These are phyloP conservation scores for Fusarium domesticum DNA, from an alignment of 2,329 filamentous ascomycete species.

Conservation along the genomic window DNA sequence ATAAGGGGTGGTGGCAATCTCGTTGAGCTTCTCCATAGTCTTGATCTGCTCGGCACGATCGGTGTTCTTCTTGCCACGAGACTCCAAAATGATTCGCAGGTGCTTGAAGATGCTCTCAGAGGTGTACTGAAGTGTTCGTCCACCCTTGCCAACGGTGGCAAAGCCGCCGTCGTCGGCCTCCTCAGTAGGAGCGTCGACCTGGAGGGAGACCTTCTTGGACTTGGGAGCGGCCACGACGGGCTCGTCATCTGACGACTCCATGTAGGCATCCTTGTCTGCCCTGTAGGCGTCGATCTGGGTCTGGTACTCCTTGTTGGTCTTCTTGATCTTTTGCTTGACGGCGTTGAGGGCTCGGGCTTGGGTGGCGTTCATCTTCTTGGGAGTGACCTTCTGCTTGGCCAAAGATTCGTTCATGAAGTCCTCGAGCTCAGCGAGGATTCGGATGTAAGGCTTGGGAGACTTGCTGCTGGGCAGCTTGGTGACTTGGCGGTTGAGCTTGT, in stretches of 20 bases:
- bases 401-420: slow-evolving; percentile 91
- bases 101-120: slow-evolving; percentile 98
- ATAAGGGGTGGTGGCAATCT: slow-evolving; percentile 87
- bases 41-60: slow-evolving; percentile 92
- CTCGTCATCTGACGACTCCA: slow-evolving; percentile 79
- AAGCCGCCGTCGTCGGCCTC: slow-evolving; percentile 83
- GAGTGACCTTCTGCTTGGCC: slow-evolving; percentile 90
- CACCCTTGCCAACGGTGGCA: slow-evolving; percentile 81
- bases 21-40: slow-evolving; percentile 92
- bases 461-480: slow-evolving; percentile 74
- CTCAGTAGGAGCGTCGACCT: slow-evolving; percentile 46
- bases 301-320: slow-evolving; percentile 95
- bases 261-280: slow-evolving; percentile 79
- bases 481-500: slow-evolving; percentile 88
- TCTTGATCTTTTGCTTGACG: slow-evolving; percentile 97
- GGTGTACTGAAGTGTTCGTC: slow-evolving; percentile 86
- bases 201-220: slow-evolving; percentile 37
- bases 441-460: slow-evolving; percentile 87
- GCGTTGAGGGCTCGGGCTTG: slow-evolving; percentile 93
- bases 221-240: slow-evolving; percentile 51
- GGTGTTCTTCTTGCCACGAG: slow-evolving; percentile 98
- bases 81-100: slow-evolving; percentile 87
- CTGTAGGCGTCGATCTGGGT: slow-evolving; percentile 84
- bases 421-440: slow-evolving; percentile 89
- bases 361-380: slow-evolving; percentile 98